Conservation (phyloP, 441 rosid genomes). For the Viola pubescens region DNA sequence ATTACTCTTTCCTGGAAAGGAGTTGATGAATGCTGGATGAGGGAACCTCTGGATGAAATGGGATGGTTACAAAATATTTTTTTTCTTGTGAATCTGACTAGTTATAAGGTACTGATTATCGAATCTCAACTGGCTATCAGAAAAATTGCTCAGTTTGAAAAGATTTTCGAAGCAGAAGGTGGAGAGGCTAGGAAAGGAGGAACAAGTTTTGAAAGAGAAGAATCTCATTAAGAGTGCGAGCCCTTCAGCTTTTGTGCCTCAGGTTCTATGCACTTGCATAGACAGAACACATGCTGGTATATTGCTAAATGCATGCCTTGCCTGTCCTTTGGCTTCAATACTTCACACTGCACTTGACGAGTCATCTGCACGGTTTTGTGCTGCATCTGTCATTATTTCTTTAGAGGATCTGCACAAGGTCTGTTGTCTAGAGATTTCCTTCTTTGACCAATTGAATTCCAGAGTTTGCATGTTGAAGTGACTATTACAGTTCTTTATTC, state of each 20-base stretch:
- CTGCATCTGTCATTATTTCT: constrained; percentile 67
- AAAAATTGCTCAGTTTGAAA: constrained; percentile 64
- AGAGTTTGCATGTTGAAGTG: constrained; percentile 1
- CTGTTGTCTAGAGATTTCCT: constrained; percentile 13
- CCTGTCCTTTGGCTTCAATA: constrained; percentile 78
- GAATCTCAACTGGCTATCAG: constrained; percentile 27
- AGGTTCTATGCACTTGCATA: constrained; percentile 59
- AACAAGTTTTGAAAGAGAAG: constrained; percentile 77
- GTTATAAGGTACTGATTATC: too few species aligned
- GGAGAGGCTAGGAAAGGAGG: constrained; percentile 72
- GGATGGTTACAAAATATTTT: constrained; percentile 9
- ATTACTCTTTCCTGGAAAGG: constrained; percentile 8
- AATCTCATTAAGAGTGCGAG: constrained; percentile 55
- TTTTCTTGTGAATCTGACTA: constrained; percentile 13
- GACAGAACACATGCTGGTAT: constrained; percentile 66
- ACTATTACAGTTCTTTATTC: constrained; percentile 1
- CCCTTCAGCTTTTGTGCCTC: constrained; percentile 61
- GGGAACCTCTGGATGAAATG: constrained; percentile 2
- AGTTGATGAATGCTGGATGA: neutral
- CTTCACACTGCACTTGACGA: constrained; percentile 74
- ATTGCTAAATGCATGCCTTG: constrained; percentile 60
- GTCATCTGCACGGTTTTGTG: constrained; percentile 59
- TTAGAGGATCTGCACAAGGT: constrained; percentile 83
- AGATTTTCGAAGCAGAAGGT: constrained; percentile 80
- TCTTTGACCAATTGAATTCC: constrained; percentile 7